A percentile compares a stretch with the other conserved stretches of the same genome.
These are phyloP conservation scores for Blepharisma stoltei DNA, from an alignment of 73 alveolate species.

Conservation along the genomic window DNA sequence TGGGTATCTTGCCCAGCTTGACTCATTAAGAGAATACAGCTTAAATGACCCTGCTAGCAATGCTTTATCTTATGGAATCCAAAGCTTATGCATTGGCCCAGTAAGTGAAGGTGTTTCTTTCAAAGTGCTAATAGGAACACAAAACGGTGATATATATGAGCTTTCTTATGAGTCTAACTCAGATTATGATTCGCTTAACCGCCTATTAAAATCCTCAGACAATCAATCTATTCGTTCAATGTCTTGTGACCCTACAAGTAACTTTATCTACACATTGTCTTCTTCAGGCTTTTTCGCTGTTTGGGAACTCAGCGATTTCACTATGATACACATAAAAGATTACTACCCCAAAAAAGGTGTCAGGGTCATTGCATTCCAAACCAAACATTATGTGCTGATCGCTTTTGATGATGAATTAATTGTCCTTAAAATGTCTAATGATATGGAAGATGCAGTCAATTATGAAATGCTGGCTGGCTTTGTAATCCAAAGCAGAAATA, in stretches of 20 bases:
- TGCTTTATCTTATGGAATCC: slow-evolving; percentile 16
- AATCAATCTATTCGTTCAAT: slow-evolving; percentile 49
- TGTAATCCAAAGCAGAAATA: slow-evolving; percentile 23
- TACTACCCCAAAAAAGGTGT: slow-evolving; percentile 43
- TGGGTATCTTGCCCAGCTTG: neutral
- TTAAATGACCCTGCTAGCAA: slow-evolving; percentile 1
- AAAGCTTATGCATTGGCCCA: slow-evolving; percentile 58
- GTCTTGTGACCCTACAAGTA: slow-evolving; percentile 51
- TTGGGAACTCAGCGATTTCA: slow-evolving; percentile 61
- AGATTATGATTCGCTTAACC: slow-evolving; percentile 17
- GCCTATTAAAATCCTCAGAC: slow-evolving; percentile 55
- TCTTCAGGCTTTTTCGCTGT: slow-evolving; percentile 59
- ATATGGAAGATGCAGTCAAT: slow-evolving; percentile 34
- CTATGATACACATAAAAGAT: slow-evolving; percentile 43
- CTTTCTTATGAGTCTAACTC: slow-evolving; percentile 35
- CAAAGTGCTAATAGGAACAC: slow-evolving; percentile 56
- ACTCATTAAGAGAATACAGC: slow-evolving; percentile 5
- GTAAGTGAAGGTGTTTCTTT: slow-evolving; percentile 29
- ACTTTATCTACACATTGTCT: slow-evolving; percentile 49
- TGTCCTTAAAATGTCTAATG: slow-evolving; percentile 31
- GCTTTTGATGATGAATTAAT: slow-evolving; percentile 57
- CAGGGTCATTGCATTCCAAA: slow-evolving; percentile 49
- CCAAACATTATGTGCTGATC: slow-evolving; percentile 47
- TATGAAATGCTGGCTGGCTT: slow-evolving; percentile 47
- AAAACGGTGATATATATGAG: slow-evolving; percentile 58